A percentile compares a stretch with the other conserved stretches of the same genome.
Conservation (phyloP, 2,329 filamentous ascomycete species). For the Monosporascus ibericus region DNA sequence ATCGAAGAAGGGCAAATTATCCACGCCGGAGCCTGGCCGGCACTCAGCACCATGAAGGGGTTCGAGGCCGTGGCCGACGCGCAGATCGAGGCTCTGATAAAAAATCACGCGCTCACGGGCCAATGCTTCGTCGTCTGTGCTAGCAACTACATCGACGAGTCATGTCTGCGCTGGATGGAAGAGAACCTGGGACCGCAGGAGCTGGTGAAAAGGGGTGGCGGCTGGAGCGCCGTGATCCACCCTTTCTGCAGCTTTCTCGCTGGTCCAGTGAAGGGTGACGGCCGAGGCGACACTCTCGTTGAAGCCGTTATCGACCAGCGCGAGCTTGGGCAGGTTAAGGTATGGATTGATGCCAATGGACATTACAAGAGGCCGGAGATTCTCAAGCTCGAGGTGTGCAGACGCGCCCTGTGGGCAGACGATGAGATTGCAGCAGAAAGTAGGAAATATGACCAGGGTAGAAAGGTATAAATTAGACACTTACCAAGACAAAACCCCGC, state of each 20-base stretch:
- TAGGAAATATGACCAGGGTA: too few species aligned
- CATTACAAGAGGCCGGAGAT: background rate
- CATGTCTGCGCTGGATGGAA: conserved; percentile 32
- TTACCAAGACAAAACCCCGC: too few species aligned
- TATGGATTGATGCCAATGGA: background rate
- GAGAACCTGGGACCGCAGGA: conserved; percentile 22
- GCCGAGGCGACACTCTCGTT: background rate
- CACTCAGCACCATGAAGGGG: conserved; percentile 24
- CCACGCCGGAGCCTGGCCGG: conserved; percentile 25
- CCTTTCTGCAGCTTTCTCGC: conserved; percentile 23
- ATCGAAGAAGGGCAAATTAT: conserved; percentile 23
- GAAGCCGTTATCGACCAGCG: background rate
- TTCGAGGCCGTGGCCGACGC: conserved; percentile 33
- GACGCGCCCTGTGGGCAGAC: background rate
- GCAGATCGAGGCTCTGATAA: conserved; percentile 42
- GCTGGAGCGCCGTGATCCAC: conserved; percentile 24
- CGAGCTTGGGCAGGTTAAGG: background rate
- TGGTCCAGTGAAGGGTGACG: conserved; percentile 10
- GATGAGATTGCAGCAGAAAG: background rate
- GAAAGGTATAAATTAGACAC: too few species aligned
- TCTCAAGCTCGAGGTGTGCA: background rate
- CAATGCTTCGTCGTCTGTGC: conserved; percentile 38
- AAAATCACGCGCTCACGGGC: conserved; percentile 36
- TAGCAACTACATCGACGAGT: conserved; percentile 35
- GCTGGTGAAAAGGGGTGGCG: conserved; percentile 20